phyloP scores from a whole-genome alignment of 495 filamentous ascomycete species.

The Emericellopsis terricola region DNA sequence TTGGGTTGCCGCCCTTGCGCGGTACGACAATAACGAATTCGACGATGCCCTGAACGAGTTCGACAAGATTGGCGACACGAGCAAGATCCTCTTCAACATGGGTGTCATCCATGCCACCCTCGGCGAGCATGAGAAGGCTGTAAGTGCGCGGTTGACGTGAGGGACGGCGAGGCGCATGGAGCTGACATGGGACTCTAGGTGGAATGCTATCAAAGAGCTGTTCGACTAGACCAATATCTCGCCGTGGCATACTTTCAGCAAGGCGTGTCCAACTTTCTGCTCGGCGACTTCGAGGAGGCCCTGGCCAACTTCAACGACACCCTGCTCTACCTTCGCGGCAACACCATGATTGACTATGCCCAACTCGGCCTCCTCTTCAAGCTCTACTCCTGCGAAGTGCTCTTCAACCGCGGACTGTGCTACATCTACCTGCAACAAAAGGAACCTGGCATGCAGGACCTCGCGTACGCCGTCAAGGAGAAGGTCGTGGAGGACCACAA shows the following conservation, averaged over 20 bases:
- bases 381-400: constrained; percentile 88
- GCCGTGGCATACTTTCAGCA: constrained; percentile 98
- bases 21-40: constrained; percentile 94
- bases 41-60: constrained; percentile 71
- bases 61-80: constrained; percentile 80
- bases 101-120: constrained; percentile 95
- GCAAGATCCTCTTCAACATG: constrained; percentile 97
- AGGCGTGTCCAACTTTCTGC: constrained; percentile 93
- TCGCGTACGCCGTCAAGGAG: constrained; percentile 85
- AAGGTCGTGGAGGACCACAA: constrained; percentile 89
- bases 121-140: constrained; percentile 90
- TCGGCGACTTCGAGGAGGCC: constrained; percentile 95
- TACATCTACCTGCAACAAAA: constrained; percentile 94
- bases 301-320: constrained; percentile 99
- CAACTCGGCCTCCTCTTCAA: constrained; percentile 93
- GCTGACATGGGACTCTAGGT: constrained; percentile 35
- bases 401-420: constrained; percentile 95
- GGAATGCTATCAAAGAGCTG: constrained; percentile 82
- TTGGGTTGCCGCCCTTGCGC: constrained; percentile 80
- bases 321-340: constrained; percentile 82
- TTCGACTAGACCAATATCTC: constrained; percentile 80
- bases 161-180: background rate
- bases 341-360: constrained; percentile 95
- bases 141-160: constrained; percentile 26
- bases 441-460: constrained; percentile 75